These are phyloP conservation scores for Ascosphaera apis DNA, from an alignment of 2,329 filamentous ascomycete species.

Conservation along the genomic window DNA sequence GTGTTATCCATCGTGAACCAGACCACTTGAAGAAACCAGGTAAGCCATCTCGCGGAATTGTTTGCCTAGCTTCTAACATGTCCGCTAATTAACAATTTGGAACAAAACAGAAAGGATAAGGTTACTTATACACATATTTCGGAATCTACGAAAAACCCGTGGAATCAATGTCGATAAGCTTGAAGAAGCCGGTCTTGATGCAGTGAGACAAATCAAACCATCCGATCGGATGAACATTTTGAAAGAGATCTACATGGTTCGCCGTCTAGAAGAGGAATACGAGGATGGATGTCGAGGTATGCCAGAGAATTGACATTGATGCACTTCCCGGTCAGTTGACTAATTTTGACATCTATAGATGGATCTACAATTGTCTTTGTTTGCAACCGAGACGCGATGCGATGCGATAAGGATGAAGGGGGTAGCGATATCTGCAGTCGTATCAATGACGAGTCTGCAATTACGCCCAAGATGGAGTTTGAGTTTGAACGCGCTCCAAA, in stretches of 20 bases:
- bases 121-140: conserved; percentile 19
- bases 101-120: conserved; percentile 12
- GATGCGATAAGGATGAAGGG: not conserved
- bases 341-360: not conserved
- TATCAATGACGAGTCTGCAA: not conserved
- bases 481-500: not conserved
- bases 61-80: not conserved
- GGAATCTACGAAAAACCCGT: conserved; percentile 13
- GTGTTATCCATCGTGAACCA: conserved; percentile 25
- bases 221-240: conserved; percentile 15
- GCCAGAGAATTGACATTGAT: not conserved
- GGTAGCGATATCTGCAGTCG: not conserved
- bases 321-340: not conserved
- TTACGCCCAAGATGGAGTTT: not conserved
- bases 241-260: conserved; percentile 18
- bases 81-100: not conserved
- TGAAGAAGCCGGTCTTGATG: conserved; percentile 18
- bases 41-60: conserved; percentile 11
- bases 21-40: conserved; percentile 25
- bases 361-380: not conserved
- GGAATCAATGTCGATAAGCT: conserved; percentile 17
- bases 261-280: not conserved
- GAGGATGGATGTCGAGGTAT: not conserved
- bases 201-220: conserved; percentile 15
- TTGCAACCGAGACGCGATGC: not conserved